phyloP scores from a whole-genome alignment of 2,329 filamentous ascomycete species.

The Aciculosporium take region DNA sequence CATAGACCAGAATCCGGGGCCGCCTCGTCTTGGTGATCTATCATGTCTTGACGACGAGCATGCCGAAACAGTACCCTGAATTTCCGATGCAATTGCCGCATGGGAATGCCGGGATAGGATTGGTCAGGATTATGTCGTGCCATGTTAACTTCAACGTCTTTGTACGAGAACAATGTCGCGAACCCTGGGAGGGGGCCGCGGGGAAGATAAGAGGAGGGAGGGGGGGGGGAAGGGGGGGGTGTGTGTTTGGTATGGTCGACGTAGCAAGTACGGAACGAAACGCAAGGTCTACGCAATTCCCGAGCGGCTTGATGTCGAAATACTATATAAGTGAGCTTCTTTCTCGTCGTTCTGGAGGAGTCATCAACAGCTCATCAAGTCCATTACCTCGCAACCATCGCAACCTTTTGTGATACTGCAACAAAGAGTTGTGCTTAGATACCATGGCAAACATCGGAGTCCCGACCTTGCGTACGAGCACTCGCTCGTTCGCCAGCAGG shows the following conservation, averaged over 20 bases:
- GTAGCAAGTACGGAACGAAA: not conserved
- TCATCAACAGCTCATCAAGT: not conserved
- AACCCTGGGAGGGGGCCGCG: too few relatives aligned
- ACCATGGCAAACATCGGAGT: constrained; percentile 4
- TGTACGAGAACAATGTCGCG: not conserved
- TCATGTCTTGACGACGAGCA: not conserved
- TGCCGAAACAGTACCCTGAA: not conserved
- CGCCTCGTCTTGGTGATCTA: not conserved
- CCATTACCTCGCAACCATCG: not conserved
- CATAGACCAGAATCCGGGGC: not conserved
- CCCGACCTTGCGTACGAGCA: not conserved
- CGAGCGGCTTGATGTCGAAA: not conserved
- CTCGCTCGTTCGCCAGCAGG: not conserved
- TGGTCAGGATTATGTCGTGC: not conserved
- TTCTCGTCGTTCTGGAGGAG: not conserved
- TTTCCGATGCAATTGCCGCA: not conserved
- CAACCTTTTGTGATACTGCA: not conserved
- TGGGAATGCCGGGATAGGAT: not conserved
- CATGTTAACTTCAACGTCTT: not conserved
- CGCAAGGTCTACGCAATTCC: not conserved
- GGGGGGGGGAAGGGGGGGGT: not conserved
- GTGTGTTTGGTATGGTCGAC: not conserved
- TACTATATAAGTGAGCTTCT: constrained; percentile 1
- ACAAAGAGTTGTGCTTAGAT: not conserved
- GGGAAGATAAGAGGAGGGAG: too few relatives aligned